Conservation (phyloP, 1,284 basidiomycete species). For the Tetrapyrgos nigripes region DNA sequence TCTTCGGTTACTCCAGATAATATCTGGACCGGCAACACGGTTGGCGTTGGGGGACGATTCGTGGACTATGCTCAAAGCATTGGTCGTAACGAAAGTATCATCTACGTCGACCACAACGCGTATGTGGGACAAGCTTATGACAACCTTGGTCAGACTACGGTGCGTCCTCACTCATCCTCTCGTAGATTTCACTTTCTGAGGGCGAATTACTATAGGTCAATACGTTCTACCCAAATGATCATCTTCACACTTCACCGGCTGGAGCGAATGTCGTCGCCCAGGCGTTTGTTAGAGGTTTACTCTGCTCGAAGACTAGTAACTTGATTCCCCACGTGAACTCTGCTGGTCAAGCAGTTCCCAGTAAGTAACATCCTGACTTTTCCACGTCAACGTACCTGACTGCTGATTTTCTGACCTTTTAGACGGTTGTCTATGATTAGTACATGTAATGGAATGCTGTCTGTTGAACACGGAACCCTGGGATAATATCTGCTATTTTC, state of each 20-base stretch:
- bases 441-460: too few relatives aligned
- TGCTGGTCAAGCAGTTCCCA: constrained; percentile 41
- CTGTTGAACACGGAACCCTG: not conserved
- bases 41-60: constrained; percentile 47
- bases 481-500: not conserved
- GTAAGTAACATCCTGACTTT: constrained; percentile 25
- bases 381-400: not conserved
- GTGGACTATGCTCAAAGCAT: constrained; percentile 50
- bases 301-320: constrained; percentile 38
- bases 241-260: constrained; percentile 51
- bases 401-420: not conserved
- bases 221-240: constrained; percentile 52
- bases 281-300: constrained; percentile 48
- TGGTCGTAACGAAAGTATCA: constrained; percentile 43
- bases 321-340: constrained; percentile 40
- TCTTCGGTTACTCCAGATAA: constrained; percentile 56
- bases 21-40: constrained; percentile 44
- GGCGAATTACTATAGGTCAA: constrained; percentile 42
- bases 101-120: constrained; percentile 54
- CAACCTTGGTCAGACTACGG: constrained; percentile 24
- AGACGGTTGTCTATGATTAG: not conserved
- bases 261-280: constrained; percentile 51
- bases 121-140: constrained; percentile 50
- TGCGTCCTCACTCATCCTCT: not conserved
- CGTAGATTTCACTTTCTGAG: not conserved